A percentile compares a stretch with the other conserved stretches of the same genome.
These are phyloP conservation scores for Aspergillus panamensis DNA, from an alignment of 495 filamentous ascomycete genomes.

Conservation along the genomic window DNA sequence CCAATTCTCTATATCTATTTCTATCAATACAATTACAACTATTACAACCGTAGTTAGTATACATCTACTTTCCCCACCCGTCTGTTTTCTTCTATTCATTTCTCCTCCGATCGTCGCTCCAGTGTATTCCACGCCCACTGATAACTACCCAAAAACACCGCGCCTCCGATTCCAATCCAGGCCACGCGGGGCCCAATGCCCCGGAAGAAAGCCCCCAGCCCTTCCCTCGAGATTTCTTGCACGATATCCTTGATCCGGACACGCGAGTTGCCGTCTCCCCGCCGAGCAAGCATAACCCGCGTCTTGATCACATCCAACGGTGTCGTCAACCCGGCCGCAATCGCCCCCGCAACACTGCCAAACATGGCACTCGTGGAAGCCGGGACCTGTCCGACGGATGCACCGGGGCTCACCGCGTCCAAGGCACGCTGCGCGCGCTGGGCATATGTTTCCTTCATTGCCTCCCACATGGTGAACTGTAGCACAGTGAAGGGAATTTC, in stretches of 20 bases:
- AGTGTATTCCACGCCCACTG: constrained; percentile 81
- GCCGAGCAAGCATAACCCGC: constrained; percentile 79
- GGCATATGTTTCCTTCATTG: constrained; percentile 63
- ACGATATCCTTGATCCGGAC: constrained; percentile 58
- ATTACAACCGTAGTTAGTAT: constrained; percentile 13
- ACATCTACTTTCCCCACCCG: constrained; percentile 1
- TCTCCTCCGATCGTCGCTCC: constrained; percentile 35
- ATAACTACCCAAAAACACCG: constrained; percentile 94
- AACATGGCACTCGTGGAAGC: constrained; percentile 81
- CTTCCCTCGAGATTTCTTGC: constrained; percentile 64
- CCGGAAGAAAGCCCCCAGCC: constrained; percentile 74
- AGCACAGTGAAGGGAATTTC: constrained; percentile 97
- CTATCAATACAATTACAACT: neutral
- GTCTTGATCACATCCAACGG: constrained; percentile 97
- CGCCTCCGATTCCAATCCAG: constrained; percentile 93
- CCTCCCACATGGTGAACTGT: constrained; percentile 97
- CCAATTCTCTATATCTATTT: constrained; percentile 3
- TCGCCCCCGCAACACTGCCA: constrained; percentile 76
- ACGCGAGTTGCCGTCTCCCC: constrained; percentile 41
- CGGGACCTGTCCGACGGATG: constrained; percentile 43
- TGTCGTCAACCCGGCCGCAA: constrained; percentile 87
- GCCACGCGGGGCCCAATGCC: constrained; percentile 84
- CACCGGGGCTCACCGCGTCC: neutral
- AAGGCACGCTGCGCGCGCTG: constrained; percentile 29
- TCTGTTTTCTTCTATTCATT: too few relatives aligned